Percentiles rank a stretch among this genome's conserved stretches.
These are phyloP conservation scores for Clathrospora elynae DNA, from an alignment of 2,329 filamentous ascomycete species.

Conservation along the genomic window DNA sequence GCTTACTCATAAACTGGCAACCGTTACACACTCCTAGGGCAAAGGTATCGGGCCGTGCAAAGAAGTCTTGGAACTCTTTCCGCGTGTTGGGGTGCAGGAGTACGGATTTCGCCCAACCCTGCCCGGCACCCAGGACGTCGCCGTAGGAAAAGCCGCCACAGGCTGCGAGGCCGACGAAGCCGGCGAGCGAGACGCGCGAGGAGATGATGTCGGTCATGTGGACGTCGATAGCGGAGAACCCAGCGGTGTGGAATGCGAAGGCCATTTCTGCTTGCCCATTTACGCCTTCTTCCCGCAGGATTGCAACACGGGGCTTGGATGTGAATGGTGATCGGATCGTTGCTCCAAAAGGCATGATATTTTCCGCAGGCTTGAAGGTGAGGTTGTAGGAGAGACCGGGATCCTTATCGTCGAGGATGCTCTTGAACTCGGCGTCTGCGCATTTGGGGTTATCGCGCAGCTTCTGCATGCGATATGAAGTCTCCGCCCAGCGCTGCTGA, in stretches of 20 bases:
- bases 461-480: conserved; percentile 89
- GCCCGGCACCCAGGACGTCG: conserved; percentile 89
- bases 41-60: conserved; percentile 87
- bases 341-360: conserved; percentile 70
- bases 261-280: conserved; percentile 98
- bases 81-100: conserved; percentile 79
- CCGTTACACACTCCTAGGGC: conserved; percentile 95
- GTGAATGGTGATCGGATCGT: conserved; percentile 66
- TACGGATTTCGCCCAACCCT: conserved; percentile 94
- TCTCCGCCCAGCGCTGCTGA: conserved; percentile 86
- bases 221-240: conserved; percentile 89
- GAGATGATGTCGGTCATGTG: conserved; percentile 94
- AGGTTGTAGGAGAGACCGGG: conserved; percentile 85
- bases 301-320: conserved; percentile 77
- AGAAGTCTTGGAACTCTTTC: conserved; percentile 81
- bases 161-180: conserved; percentile 88
- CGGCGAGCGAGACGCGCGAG: conserved; percentile 75
- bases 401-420: conserved; percentile 74
- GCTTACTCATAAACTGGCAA: conserved; percentile 87
- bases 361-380: conserved; percentile 78
- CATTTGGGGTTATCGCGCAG: conserved; percentile 86
- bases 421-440: conserved; percentile 80
- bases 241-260: conserved; percentile 88
- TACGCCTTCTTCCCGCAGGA: conserved; percentile 92
- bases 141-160: conserved; percentile 97